Conservation (phyloP, 2,329 filamentous ascomycete species). For the Talaromyces verruculosus region DNA sequence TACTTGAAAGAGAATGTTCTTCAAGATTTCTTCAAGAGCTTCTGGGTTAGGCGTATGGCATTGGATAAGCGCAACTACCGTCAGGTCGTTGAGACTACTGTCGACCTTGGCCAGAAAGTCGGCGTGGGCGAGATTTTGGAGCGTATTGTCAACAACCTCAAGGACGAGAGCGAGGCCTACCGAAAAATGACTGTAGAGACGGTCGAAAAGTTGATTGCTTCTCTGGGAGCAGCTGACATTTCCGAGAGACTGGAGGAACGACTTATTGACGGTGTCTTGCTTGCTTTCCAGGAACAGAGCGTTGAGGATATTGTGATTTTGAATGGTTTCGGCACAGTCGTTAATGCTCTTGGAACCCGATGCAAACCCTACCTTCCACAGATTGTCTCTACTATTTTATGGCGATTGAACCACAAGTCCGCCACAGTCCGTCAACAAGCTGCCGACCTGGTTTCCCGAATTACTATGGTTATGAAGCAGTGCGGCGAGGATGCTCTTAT, state of each 20-base stretch:
- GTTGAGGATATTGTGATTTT: slow-evolving; percentile 95
- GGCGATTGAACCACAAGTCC: slow-evolving; percentile 96
- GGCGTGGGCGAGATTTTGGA: slow-evolving; percentile 93
- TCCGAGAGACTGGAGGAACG: slow-evolving; percentile 89
- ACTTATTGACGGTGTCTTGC: slow-evolving; percentile 90
- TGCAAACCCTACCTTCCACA: slow-evolving; percentile 97
- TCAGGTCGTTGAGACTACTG: slow-evolving; percentile 96
- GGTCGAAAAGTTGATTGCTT: slow-evolving; percentile 92
- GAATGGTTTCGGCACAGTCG: slow-evolving; percentile 95
- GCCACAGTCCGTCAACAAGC: slow-evolving; percentile 95
- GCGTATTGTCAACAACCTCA: slow-evolving; percentile 89
- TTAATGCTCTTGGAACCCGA: slow-evolving; percentile 87
- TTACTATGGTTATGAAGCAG: slow-evolving; percentile 98
- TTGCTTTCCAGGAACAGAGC: slow-evolving; percentile 96
- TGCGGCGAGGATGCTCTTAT: slow-evolving; percentile 94
- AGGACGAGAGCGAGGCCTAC: slow-evolving; percentile 97
- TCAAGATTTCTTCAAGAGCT: slow-evolving; percentile 96
- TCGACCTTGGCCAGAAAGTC: slow-evolving; percentile 97
- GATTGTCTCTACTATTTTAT: slow-evolving; percentile 94
- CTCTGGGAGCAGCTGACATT: slow-evolving; percentile 89
- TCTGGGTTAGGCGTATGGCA: slow-evolving; percentile 97
- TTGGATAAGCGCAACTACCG: slow-evolving; percentile 96
- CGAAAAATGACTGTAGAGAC: slow-evolving; percentile 99
- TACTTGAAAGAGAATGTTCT: slow-evolving; percentile 96
- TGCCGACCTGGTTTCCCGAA: slow-evolving; percentile 91